Percentiles rank a stretch among this genome's conserved stretches.
Evolutionary conservation across 257 asterid species (phyloP).

Genomic region (Scutellaria minor): DNA sequence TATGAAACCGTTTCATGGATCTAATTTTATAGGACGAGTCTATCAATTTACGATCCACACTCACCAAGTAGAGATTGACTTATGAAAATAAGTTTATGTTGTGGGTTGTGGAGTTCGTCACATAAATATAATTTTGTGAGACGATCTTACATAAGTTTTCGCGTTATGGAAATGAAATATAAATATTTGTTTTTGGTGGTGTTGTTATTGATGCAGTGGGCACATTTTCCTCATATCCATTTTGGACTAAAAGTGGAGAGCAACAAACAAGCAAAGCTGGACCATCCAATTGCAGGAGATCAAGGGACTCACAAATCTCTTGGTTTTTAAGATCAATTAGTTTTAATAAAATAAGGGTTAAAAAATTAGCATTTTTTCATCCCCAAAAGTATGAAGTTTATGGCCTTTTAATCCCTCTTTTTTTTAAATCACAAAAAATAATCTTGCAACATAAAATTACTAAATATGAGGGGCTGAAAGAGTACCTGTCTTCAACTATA

Average conservation of each 20-base stretch:
- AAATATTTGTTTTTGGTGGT: not conserved
- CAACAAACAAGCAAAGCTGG: conserved; percentile 75
- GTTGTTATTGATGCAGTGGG: conserved; percentile 66
- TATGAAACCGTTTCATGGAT: too few relatives aligned
- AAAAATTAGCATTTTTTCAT: conserved; percentile 31
- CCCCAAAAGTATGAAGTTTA: conserved; percentile 34
- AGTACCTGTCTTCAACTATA: conserved; percentile 38
- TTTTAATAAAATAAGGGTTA: conserved; percentile 26
- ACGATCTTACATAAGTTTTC: too few relatives aligned
- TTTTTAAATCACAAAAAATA: conserved; percentile 11
- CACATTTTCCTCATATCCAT: conserved; percentile 94
- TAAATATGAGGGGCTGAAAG: conserved; percentile 35
- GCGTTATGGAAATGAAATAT: not conserved
- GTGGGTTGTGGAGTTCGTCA: too few relatives aligned
- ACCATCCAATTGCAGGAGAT: conserved; percentile 64
- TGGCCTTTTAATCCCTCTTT: conserved; percentile 39
- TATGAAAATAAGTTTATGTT: too few relatives aligned
- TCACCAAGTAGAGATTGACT: too few relatives aligned
- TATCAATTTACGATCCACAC: too few relatives aligned
- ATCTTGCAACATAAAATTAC: not conserved
- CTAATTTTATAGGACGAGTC: too few relatives aligned
- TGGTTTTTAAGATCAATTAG: conserved; percentile 43
- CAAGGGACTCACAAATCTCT: conserved; percentile 53
- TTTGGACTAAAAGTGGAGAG: conserved; percentile 78
- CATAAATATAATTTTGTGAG: too few relatives aligned